Percentiles rank a stretch among this genome's conserved stretches.
Evolutionary conservation across 305 asterid genomes (phyloP).

Genomic region (Ilex paraguariensis): DNA sequence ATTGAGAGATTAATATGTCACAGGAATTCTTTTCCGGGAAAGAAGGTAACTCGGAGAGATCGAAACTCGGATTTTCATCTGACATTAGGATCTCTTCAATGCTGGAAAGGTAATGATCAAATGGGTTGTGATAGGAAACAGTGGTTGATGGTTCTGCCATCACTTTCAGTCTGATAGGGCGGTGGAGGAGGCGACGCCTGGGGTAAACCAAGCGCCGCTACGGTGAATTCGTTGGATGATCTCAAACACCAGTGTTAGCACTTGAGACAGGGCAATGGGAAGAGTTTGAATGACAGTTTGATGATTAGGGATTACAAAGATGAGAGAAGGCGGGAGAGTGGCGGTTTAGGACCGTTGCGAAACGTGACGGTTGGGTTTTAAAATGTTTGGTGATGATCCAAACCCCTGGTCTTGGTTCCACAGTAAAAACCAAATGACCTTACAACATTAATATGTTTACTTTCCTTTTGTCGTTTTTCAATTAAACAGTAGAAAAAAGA

Average conservation of each 20-base stretch:
- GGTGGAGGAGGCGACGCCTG: constrained; percentile 37
- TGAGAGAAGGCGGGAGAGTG: neutral
- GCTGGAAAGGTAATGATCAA: constrained; percentile 7
- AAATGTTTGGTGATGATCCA: no score
- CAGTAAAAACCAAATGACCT: no score
- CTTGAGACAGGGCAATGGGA: neutral
- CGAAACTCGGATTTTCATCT: constrained; percentile 18
- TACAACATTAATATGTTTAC: no score
- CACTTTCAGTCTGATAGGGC: neutral
- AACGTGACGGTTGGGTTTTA: neutral
- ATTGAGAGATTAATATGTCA: neutral
- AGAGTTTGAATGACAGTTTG: neutral
- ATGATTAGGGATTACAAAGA: neutral
- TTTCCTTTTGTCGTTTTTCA: no score
- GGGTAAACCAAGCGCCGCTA: constrained; percentile 45
- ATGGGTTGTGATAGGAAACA: constrained; percentile 13
- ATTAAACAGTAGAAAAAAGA: no score
- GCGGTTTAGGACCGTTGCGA: neutral
- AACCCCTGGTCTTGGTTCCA: no score
- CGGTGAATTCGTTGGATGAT: neutral
- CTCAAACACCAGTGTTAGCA: neutral
- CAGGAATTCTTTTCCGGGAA: neutral
- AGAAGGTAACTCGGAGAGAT: neutral
- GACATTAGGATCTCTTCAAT: constrained; percentile 14
- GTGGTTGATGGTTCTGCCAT: constrained; percentile 30